phyloP scores from a whole-genome alignment of 768 basidiomycete species.

The Suillus bovinus region DNA sequence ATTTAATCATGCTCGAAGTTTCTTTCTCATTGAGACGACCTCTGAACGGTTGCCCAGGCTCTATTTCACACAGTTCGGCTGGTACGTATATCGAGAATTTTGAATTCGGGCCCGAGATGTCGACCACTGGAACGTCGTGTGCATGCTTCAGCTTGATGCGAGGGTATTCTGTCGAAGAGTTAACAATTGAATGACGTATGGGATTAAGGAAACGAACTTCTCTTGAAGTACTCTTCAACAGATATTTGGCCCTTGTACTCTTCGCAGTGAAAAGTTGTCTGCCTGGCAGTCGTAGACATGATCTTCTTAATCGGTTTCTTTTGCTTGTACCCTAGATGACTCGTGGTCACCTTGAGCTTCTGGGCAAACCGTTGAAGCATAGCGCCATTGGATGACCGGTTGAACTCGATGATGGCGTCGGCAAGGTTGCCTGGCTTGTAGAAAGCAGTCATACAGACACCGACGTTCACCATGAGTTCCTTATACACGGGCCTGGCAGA shows the following conservation, averaged over 20 bases:
- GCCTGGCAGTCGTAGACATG: slow-evolving; percentile 39
- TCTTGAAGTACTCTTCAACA: slow-evolving; percentile 63
- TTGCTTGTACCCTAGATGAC: slow-evolving; percentile 52
- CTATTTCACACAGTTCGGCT: slow-evolving; percentile 70
- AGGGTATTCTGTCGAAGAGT: slow-evolving; percentile 48
- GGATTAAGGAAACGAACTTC: slow-evolving; percentile 45
- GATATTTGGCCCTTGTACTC: slow-evolving; percentile 57
- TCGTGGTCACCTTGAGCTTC: slow-evolving; percentile 57
- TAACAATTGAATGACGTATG: slow-evolving; percentile 11
- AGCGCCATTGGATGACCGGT: slow-evolving; percentile 38
- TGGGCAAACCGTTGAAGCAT: slow-evolving; percentile 50
- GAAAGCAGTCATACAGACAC: slow-evolving; percentile 55
- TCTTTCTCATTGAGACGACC: slow-evolving; percentile 61
- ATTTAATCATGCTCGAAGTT: slow-evolving; percentile 68
- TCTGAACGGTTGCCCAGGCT: slow-evolving; percentile 56
- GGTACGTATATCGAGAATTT: slow-evolving; percentile 48
- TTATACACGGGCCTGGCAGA: slow-evolving; percentile 50
- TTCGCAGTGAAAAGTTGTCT: slow-evolving; percentile 54
- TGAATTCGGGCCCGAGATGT: slow-evolving; percentile 43
- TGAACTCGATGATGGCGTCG: slow-evolving; percentile 53
- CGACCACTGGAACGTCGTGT: slow-evolving; percentile 52
- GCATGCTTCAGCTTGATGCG: slow-evolving; percentile 50
- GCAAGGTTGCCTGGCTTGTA: slow-evolving; percentile 64
- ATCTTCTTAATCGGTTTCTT: slow-evolving; percentile 49
- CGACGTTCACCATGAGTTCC: slow-evolving; percentile 54